Percentiles rank a stretch among this genome's conserved stretches.
Conservation (phyloP, 179 eudicot genomes). For the Nepenthes alata region DNA sequence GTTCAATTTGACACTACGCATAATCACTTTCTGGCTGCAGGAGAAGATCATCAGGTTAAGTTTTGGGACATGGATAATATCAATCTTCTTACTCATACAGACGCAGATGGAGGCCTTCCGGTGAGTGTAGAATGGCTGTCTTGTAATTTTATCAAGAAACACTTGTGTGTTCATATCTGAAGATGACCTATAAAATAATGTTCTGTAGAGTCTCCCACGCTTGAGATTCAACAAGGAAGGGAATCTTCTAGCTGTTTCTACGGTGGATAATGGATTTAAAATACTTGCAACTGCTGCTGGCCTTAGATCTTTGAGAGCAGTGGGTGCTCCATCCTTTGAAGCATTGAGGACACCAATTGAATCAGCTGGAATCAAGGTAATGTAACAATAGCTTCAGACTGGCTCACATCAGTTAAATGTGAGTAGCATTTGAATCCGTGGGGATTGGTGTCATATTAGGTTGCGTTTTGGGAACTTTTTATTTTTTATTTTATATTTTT, state of each 20-base stretch:
- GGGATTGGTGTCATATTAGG: no score
- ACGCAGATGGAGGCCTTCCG: conserved; percentile 90
- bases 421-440: not conserved
- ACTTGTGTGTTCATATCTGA: not conserved
- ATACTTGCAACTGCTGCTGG: conserved; percentile 65
- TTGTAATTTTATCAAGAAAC: not conserved
- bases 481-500: no score
- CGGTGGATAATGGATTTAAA: conserved; percentile 65
- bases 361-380: conserved; percentile 57
- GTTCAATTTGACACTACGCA: conserved; percentile 88
- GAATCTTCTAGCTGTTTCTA: conserved; percentile 76
- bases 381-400: conserved; percentile 1
- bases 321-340: conserved; percentile 64
- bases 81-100: conserved; percentile 44
- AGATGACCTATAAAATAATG: conserved; percentile 5
- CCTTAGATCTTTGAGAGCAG: conserved; percentile 49
- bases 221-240: conserved; percentile 89
- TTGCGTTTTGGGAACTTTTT: no score
- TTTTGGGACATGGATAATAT: conserved; percentile 91
- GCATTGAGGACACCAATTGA: conserved; percentile 60
- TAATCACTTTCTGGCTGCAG: conserved; percentile 83
- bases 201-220: conserved; percentile 56
- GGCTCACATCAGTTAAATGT: not conserved
- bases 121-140: conserved; percentile 26
- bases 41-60: conserved; percentile 80